Evolutionary conservation across 306 rosid species (phyloP), one percentile per base, ranked within the genome.

Genomic region (Ormosia semicastrata): DNA sequence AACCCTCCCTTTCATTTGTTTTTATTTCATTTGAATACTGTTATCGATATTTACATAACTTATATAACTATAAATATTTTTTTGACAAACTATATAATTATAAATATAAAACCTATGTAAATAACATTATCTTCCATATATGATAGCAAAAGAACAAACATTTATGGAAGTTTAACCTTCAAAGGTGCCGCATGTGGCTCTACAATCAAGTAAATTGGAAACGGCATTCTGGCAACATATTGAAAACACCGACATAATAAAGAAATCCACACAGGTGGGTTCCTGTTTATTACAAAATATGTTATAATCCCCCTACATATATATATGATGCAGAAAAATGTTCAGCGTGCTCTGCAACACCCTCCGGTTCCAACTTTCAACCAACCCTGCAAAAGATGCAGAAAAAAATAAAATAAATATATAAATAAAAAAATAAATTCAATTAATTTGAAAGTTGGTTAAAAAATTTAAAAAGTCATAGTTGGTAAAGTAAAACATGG

Each of bases 361-460:
- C 43, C 52, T 81, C 62, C 76, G 58, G 2, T 62, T 58, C 68
- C 73, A 57, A 39, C 39, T 68, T 60, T 83, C 72, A 86, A 77
- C 84, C 82, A 70, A 83, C 0, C 85, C 91, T 86, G 86, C 87
- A 86, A 83, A 85, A 33, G 10, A 43, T 34, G 12, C 52, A 73
- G 36, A 43, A 39, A 66, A 14, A 10, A 71, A 10, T 18, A 11
- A 32, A 47, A 8, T 5, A 59, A 68, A 8, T 1, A 14, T 54
- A 3, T 15, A 3, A 44, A 43, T 15, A 24, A 9, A 3, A 15
- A 3, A 44, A 43, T 15, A 24, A 9, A 41, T 41, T 10, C 2
- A n/a, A 3, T 64, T 60, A 43, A 56, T 8, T 12, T 39, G 6
- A 4, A 33, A 14, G 14, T 49, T 66, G 50, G 34, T 3, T n/a